These are phyloP conservation scores for Cyamopsis tetragonoloba DNA, from an alignment of 306 rosid species.

Conservation along the genomic window DNA sequence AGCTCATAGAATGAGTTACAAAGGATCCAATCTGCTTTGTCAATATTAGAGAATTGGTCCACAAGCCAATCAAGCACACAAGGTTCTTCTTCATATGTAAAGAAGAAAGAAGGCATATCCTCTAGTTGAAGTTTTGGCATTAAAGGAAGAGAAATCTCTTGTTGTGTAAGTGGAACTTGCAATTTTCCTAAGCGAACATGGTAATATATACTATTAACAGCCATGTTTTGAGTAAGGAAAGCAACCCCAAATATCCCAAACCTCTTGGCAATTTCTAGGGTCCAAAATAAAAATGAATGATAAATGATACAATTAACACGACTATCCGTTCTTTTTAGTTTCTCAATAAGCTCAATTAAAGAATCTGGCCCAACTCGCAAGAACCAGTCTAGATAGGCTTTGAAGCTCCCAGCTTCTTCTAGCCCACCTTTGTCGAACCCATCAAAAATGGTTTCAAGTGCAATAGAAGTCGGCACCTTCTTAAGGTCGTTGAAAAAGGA, in stretches of 20 bases:
- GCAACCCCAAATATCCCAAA: constrained; percentile 3
- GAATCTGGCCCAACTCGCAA: not conserved
- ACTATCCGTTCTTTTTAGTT: not conserved
- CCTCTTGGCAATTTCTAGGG: not conserved
- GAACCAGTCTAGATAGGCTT: not conserved
- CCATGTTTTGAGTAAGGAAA: not conserved
- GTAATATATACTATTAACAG: not conserved
- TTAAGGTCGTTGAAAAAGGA: not conserved
- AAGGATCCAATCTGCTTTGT: constrained; percentile 14
- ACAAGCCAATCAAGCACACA: not conserved
- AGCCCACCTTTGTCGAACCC: not conserved
- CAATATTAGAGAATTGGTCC: not conserved
- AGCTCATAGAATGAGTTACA: not conserved
- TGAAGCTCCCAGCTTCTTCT: not conserved
- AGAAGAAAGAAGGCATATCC: constrained; percentile 11
- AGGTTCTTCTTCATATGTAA: not conserved
- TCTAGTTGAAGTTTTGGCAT: not conserved
- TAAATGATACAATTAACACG: constrained; percentile 18
- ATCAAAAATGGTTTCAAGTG: constrained; percentile 25
- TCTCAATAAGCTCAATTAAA: constrained; percentile 5
- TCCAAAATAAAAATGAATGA: constrained; percentile 6
- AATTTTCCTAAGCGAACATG: not conserved
- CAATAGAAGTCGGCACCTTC: not conserved
- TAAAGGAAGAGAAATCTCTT: not conserved
- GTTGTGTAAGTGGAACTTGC: not conserved